A percentile compares a stretch with the other conserved stretches of the same genome.
These are phyloP conservation scores for Jacaranda mimosifolia DNA, from an alignment of 257 asterid species.

Conservation along the genomic window DNA sequence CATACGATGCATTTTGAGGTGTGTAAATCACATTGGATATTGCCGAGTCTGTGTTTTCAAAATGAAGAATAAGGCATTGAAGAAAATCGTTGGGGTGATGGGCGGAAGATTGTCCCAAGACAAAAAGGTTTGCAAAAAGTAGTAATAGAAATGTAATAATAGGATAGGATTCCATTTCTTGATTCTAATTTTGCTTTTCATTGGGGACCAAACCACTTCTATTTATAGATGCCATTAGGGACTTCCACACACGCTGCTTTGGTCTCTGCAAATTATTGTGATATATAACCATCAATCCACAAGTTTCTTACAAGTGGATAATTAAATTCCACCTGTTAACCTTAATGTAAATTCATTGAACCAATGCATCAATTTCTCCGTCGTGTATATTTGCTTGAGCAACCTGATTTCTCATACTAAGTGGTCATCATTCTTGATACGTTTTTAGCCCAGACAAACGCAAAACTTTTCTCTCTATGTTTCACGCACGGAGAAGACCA, in stretches of 20 bases:
- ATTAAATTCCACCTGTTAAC: no score
- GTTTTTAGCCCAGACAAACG: no score
- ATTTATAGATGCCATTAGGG: not conserved
- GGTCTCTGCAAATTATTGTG: no score
- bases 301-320: no score
- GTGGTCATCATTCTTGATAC: no score
- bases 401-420: no score
- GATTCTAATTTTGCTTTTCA: not conserved
- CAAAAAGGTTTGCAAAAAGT: not conserved
- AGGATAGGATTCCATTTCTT: constrained; percentile 14
- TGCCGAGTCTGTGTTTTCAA: constrained; percentile 17
- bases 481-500: no score
- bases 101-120: constrained; percentile 26
- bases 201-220: not conserved
- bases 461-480: no score
- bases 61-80: constrained; percentile 35
- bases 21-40: constrained; percentile 38
- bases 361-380: no score
- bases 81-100: constrained; percentile 27
- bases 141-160: not conserved
- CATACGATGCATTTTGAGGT: constrained; percentile 39
- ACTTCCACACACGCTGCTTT: not conserved
- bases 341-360: no score
- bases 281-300: no score
- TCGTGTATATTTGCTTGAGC: no score